phyloP scores from a whole-genome alignment of 805 yeast species.

The Myxozyma monticola region DNA sequence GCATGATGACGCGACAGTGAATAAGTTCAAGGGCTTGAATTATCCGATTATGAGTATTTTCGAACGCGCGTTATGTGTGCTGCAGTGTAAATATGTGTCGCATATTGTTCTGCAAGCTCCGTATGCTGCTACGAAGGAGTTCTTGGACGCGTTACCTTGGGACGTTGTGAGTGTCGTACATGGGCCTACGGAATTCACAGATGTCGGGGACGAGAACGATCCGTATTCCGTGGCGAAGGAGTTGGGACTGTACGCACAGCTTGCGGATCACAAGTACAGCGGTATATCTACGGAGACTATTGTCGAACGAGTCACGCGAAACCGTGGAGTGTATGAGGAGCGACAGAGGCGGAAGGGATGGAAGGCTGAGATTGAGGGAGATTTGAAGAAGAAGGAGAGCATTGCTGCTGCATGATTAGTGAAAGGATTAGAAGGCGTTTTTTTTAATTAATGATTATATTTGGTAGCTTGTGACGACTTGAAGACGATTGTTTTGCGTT shows the following conservation, averaged over 20 bases:
- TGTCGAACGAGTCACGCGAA: constrained; percentile 68
- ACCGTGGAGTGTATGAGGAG: constrained; percentile 72
- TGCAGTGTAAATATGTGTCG: constrained; percentile 62
- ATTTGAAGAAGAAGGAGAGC: constrained; percentile 31
- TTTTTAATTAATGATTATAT: no score
- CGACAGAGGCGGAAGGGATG: constrained; percentile 87
- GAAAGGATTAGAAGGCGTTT: no score
- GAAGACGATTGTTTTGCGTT: no score
- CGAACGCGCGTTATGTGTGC: constrained; percentile 82
- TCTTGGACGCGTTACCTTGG: constrained; percentile 42
- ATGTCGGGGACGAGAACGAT: constrained; percentile 24
- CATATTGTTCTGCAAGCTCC: constrained; percentile 76
- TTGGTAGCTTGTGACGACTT: no score
- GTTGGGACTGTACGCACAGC: constrained; percentile 43
- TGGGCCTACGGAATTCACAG: constrained; percentile 47
- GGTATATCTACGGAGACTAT: constrained; percentile 70
- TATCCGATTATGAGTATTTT: constrained; percentile 84
- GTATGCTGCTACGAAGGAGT: constrained; percentile 46
- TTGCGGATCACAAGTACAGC: constrained; percentile 59
- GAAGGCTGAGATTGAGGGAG: constrained; percentile 58
- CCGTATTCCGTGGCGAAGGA: constrained; percentile 45
- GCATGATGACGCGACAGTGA: constrained; percentile 58
- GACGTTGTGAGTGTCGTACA: constrained; percentile 46
- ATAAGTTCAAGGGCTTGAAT: constrained; percentile 57
- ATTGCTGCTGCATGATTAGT: no score